These are phyloP conservation scores for Wickerhamiella slavikovae DNA, from an alignment of 805 yeast species.

Conservation along the genomic window DNA sequence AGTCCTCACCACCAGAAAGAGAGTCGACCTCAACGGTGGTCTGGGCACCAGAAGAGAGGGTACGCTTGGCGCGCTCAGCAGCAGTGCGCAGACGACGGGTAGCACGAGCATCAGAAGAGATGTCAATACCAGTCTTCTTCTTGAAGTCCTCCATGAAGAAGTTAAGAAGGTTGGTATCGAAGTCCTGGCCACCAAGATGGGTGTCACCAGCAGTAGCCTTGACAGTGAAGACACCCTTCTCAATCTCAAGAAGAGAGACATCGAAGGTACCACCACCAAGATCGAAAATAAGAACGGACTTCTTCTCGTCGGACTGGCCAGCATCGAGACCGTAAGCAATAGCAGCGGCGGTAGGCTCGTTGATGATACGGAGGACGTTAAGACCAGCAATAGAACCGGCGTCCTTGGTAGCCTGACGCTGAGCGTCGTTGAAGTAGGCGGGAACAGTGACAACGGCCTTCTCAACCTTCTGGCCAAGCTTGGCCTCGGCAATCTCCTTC, in stretches of 20 bases:
- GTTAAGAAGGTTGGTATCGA: conserved; percentile 87
- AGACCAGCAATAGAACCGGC: conserved; percentile 77
- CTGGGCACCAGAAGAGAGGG: conserved; percentile 88
- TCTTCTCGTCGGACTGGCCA: conserved; percentile 61
- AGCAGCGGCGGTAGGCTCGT: conserved; percentile 93
- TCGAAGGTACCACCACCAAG: conserved; percentile 97
- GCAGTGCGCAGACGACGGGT: conserved; percentile 97
- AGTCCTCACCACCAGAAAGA: conserved; percentile 86
- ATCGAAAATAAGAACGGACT: conserved; percentile 79
- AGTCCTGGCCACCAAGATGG: conserved; percentile 99
- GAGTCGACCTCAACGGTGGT: conserved; percentile 95
- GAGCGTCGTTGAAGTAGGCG: conserved; percentile 75
- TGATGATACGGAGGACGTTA: conserved; percentile 66
- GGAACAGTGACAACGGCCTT: conserved; percentile 80
- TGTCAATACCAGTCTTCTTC: conserved; percentile 85
- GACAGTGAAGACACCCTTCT: conserved; percentile 92
- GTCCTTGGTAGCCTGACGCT: conserved; percentile 79
- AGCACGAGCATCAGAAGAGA: conserved; percentile 83
- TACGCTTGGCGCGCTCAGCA: conserved; percentile 98
- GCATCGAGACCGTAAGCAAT: conserved; percentile 94
- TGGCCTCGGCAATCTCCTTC: conserved; percentile 74
- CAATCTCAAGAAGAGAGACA: conserved; percentile 78
- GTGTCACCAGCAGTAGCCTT: conserved; percentile 99
- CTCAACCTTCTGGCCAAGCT: conserved; percentile 56
- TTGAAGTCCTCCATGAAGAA: conserved; percentile 86